Conservation (phyloP, 139 green algal species). For the Monoraphidium neglectum region DNA sequence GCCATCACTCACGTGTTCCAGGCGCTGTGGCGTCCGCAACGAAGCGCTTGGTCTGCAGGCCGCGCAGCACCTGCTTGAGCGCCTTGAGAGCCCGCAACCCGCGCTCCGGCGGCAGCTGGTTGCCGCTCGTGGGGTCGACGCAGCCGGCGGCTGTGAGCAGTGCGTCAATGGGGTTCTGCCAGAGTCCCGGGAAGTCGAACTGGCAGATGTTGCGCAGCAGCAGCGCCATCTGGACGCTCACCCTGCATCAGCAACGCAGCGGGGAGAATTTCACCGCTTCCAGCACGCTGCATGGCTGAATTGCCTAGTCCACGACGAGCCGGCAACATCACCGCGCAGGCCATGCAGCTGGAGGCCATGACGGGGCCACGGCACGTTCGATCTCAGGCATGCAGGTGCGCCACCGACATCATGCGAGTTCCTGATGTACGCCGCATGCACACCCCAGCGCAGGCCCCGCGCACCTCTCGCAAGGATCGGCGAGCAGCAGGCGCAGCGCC, state of each 20-base stretch:
- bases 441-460: too few relatives aligned
- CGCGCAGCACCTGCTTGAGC: slow-evolving; percentile 69
- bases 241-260: too few relatives aligned
- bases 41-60: slow-evolving; percentile 70
- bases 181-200: slow-evolving; percentile 65
- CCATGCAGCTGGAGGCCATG: too few relatives aligned
- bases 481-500: slow-evolving; percentile 50
- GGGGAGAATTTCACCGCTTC: too few relatives aligned
- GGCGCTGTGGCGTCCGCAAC: slow-evolving; percentile 54
- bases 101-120: neutral
- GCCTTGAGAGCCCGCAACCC: slow-evolving; percentile 50
- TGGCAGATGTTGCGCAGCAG: slow-evolving; percentile 77
- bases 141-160: slow-evolving; percentile 1
- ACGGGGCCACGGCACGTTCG: too few relatives aligned
- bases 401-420: too few relatives aligned
- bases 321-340: too few relatives aligned
- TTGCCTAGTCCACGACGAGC: too few relatives aligned
- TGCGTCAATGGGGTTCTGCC: slow-evolving; percentile 26
- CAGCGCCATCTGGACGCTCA: slow-evolving; percentile 72
- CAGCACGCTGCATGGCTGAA: too few relatives aligned
- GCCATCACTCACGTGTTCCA: too few relatives aligned
- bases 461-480: slow-evolving; percentile 42
- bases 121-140: neutral
- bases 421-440: too few relatives aligned
- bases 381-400: too few relatives aligned